Conservation (phyloP, 1,284 basidiomycete species). For the Schizophyllum commune region DNA sequence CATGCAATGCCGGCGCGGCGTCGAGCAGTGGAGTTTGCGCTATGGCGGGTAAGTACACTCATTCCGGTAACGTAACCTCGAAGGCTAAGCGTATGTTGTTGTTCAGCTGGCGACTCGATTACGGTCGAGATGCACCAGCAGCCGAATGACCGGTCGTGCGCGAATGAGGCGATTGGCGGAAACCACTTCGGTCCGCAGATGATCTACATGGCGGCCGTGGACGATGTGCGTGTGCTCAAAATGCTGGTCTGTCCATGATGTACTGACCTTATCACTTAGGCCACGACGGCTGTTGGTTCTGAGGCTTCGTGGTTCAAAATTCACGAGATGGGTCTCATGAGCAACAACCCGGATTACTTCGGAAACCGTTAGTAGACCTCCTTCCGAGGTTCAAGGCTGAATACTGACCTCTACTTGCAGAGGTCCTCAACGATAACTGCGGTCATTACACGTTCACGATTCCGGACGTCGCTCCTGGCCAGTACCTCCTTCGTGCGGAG, state of each 20-base stretch:
- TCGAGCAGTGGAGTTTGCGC: slow-evolving; percentile 31
- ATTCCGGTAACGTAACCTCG: not conserved
- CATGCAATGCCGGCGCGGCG: slow-evolving; percentile 34
- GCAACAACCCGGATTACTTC: slow-evolving; percentile 30
- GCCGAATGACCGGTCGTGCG: slow-evolving; percentile 37
- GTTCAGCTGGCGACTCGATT: slow-evolving; percentile 35
- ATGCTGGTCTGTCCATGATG: not conserved
- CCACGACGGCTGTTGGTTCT: not conserved
- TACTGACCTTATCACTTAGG: not conserved
- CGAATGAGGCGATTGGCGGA: slow-evolving; percentile 40
- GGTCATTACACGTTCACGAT: slow-evolving; percentile 47
- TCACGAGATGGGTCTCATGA: slow-evolving; percentile 34
- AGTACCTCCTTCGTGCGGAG: slow-evolving; percentile 46
- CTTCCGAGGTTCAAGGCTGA: not conserved
- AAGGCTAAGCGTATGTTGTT: not conserved
- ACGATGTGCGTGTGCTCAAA: not conserved
- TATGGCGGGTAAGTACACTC: slow-evolving; percentile 29
- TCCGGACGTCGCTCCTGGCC: slow-evolving; percentile 40
- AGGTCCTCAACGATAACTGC: slow-evolving; percentile 25
- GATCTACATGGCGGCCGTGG: not conserved
- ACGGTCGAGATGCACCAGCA: slow-evolving; percentile 52
- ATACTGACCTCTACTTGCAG: not conserved
- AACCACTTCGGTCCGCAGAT: slow-evolving; percentile 36
- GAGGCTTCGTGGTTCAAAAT: slow-evolving; percentile 41
- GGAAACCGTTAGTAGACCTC: slow-evolving; percentile 30